Conservation (phyloP, 1,139 yeast genomes). For the Candida sp. region DNA sequence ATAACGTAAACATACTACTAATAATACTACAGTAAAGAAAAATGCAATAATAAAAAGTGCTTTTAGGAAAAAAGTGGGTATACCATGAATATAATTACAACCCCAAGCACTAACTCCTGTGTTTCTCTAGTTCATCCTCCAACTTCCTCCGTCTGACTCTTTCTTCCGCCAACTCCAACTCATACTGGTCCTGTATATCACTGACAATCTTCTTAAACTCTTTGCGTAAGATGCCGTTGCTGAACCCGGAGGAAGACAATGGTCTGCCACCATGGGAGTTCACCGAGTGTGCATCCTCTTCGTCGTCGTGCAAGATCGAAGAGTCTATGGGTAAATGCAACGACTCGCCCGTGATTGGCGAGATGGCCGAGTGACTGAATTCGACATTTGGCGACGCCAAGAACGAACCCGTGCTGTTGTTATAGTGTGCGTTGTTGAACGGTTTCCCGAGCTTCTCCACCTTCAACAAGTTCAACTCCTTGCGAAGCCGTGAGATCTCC, state of each 20-base stretch:
- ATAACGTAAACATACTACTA: background rate
- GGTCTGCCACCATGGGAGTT: conserved; percentile 18
- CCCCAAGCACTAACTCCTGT: conserved; percentile 7
- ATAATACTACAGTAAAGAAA: background rate
- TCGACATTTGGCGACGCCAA: conserved; percentile 10
- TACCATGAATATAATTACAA: too few species aligned
- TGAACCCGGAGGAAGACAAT: conserved; percentile 21
- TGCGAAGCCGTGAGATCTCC: conserved; percentile 50
- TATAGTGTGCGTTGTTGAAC: conserved; percentile 9
- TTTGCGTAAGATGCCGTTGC: conserved; percentile 59
- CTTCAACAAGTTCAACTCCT: conserved; percentile 50
- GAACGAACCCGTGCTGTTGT: conserved; percentile 7
- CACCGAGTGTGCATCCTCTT: conserved; percentile 6
- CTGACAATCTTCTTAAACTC: conserved; percentile 73
- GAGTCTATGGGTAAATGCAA: conserved; percentile 4
- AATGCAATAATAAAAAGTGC: too few species aligned
- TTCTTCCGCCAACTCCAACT: conserved; percentile 60
- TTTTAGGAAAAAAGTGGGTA: too few species aligned
- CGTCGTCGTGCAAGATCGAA: conserved; percentile 6
- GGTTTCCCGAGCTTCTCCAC: conserved; percentile 50
- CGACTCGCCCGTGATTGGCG: conserved; percentile 31
- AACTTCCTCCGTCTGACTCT: conserved; percentile 57
- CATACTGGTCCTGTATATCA: conserved; percentile 67
- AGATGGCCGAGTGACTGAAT: conserved; percentile 12
- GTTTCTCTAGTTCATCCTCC: conserved; percentile 31